phyloP scores from a whole-genome alignment of 208 protist species.

The Tritrichomonas musculus region DNA sequence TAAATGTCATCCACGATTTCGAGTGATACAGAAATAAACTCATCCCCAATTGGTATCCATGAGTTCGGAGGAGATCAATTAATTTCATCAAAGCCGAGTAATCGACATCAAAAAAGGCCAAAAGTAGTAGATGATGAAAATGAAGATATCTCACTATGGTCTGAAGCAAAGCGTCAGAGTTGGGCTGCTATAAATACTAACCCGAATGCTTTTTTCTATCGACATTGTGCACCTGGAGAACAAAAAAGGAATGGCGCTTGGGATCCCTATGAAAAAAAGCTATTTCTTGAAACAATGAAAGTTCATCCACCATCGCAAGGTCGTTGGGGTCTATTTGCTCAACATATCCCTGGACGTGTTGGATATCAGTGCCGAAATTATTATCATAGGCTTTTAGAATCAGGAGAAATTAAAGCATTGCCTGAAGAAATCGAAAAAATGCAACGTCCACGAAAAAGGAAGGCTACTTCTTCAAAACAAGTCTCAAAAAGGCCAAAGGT shows the following conservation, averaged over 20 bases:
- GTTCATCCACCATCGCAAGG: constrained; percentile 1
- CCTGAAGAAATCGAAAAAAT: neutral
- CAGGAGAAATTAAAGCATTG: neutral
- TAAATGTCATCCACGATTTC: too few relatives aligned
- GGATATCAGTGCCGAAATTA: constrained; percentile 54
- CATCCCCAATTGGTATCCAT: too few relatives aligned
- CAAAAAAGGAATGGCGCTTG: neutral
- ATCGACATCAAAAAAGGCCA: too few relatives aligned
- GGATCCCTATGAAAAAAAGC: neutral
- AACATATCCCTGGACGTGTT: constrained; percentile 58
- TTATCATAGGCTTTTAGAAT: neutral
- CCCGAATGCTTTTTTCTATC: constrained; percentile 7
- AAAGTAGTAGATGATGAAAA: neutral
- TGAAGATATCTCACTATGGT: neutral
- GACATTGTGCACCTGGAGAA: neutral
- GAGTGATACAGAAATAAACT: too few relatives aligned
- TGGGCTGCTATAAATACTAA: neutral
- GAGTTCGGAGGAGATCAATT: too few relatives aligned
- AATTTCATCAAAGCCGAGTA: too few relatives aligned
- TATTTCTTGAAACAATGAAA: constrained; percentile 8
- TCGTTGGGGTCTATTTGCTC: constrained; percentile 60
- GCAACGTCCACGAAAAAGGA: neutral
- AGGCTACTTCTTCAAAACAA: neutral
- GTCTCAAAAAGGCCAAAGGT: neutral
- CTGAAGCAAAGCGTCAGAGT: neutral